These are phyloP conservation scores for Puccinia triticina DNA, from an alignment of 1,284 basidiomycete species.

Conservation along the genomic window DNA sequence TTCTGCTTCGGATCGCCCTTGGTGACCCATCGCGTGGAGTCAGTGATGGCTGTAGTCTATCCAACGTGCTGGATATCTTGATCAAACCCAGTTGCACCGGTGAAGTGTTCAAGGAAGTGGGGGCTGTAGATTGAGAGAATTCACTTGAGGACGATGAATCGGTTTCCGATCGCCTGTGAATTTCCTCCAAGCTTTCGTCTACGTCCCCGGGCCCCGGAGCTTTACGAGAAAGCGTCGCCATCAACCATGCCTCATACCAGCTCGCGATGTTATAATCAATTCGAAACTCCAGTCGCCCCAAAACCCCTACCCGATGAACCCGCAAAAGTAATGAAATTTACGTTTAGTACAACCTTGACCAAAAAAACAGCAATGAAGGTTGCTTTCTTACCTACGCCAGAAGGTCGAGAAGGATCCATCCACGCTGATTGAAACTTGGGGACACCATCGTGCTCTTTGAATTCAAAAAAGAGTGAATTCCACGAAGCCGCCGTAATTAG, in stretches of 20 bases:
- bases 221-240: background rate
- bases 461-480: background rate
- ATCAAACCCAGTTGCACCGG: background rate
- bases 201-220: background rate
- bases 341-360: background rate
- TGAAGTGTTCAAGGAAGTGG: background rate
- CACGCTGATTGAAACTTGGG: background rate
- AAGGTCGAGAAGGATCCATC: background rate
- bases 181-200: background rate
- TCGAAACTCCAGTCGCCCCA: background rate
- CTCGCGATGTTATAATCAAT: slow-evolving; percentile 2
- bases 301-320: background rate
- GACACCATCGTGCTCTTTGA: slow-evolving; percentile 6
- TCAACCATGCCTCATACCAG: slow-evolving; percentile 24
- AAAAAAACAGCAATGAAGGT: background rate
- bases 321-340: background rate
- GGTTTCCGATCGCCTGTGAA: background rate
- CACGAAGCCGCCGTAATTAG: slow-evolving; percentile 9
- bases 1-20: background rate
- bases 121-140: slow-evolving; percentile 5
- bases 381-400: background rate
- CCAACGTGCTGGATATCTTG: background rate
- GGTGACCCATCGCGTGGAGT: background rate
- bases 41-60: background rate
- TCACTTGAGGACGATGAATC: background rate